Conservation (phyloP, 306 rosid genomes). For the Rubus idaeus region DNA sequence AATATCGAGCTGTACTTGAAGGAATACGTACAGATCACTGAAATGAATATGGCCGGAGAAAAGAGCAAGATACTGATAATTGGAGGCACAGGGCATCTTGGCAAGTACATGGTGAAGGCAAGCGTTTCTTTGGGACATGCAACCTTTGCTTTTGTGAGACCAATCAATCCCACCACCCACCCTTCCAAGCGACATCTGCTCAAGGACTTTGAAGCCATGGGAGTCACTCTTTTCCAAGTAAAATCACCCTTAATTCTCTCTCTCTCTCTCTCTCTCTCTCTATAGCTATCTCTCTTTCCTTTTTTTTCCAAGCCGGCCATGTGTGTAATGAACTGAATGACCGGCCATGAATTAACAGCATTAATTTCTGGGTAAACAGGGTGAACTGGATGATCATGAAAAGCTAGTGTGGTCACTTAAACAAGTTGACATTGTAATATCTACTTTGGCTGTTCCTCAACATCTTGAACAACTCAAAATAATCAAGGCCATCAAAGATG, state of each 20-base stretch:
- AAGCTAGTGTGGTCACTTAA: slow-evolving; percentile 35
- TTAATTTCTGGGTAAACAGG: slow-evolving; percentile 18
- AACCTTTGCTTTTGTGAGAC: slow-evolving; percentile 36
- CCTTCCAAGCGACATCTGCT: slow-evolving; percentile 32
- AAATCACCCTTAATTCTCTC: neutral
- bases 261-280: too few species aligned
- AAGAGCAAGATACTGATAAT: slow-evolving; percentile 39
- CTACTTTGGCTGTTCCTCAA: slow-evolving; percentile 45
- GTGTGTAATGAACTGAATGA: too few species aligned
- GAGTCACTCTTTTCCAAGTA: slow-evolving; percentile 34
- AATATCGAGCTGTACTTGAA: too few species aligned
- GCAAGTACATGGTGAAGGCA: slow-evolving; percentile 43
- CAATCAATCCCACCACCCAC: slow-evolving; percentile 12
- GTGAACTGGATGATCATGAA: slow-evolving; percentile 38
- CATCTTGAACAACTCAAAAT: slow-evolving; percentile 41
- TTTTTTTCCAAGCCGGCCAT: too few species aligned
- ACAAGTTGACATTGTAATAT: slow-evolving; percentile 45
- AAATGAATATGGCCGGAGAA: slow-evolving; percentile 8
- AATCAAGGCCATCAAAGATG: slow-evolving; percentile 44
- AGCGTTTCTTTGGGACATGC: slow-evolving; percentile 42
- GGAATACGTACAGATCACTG: neutral
- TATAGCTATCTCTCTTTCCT: too few species aligned
- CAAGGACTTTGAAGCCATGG: slow-evolving; percentile 34
- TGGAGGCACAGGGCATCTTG: slow-evolving; percentile 45
- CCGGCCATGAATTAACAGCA: too few species aligned